Conservation (phyloP, 2,329 filamentous ascomycete genomes). For the Raffaelea deltoideospora region DNA sequence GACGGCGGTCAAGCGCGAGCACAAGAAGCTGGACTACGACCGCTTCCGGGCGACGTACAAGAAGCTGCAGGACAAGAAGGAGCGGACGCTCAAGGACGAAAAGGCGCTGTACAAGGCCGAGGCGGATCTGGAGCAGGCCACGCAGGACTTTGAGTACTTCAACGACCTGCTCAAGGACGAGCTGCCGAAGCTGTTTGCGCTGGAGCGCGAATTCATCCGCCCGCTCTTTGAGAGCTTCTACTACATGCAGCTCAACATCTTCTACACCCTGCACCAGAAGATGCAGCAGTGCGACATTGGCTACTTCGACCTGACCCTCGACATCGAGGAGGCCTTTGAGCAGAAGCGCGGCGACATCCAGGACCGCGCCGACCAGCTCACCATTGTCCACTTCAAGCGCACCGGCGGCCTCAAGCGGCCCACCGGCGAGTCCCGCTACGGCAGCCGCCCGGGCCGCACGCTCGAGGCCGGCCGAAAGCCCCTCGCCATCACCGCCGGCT, state of each 20-base stretch:
- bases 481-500: slow-evolving; percentile 35
- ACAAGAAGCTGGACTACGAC: slow-evolving; percentile 96
- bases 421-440: slow-evolving; percentile 34
- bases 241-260: slow-evolving; percentile 99
- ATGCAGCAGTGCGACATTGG: slow-evolving; percentile 97
- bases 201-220: slow-evolving; percentile 90
- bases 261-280: slow-evolving; percentile 93
- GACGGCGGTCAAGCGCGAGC: slow-evolving; percentile 73
- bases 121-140: slow-evolving; percentile 76
- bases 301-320: slow-evolving; percentile 85
- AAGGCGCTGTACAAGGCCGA: slow-evolving; percentile 95
- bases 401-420: slow-evolving; percentile 55
- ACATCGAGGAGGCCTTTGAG: slow-evolving; percentile 83
- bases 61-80: slow-evolving; percentile 95
- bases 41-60: slow-evolving; percentile 70
- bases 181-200: slow-evolving; percentile 73
- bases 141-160: slow-evolving; percentile 95
- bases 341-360: slow-evolving; percentile 80
- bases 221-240: slow-evolving; percentile 98
- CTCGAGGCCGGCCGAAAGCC: slow-evolving; percentile 32
- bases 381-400: slow-evolving; percentile 83
- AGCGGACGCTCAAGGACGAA: slow-evolving; percentile 89
- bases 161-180: slow-evolving; percentile 96
- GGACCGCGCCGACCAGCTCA: slow-evolving; percentile 66
- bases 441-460: slow-evolving; percentile 30